Conservation (phyloP, 805 yeast species). For the Kodamaea kakaduensis region DNA sequence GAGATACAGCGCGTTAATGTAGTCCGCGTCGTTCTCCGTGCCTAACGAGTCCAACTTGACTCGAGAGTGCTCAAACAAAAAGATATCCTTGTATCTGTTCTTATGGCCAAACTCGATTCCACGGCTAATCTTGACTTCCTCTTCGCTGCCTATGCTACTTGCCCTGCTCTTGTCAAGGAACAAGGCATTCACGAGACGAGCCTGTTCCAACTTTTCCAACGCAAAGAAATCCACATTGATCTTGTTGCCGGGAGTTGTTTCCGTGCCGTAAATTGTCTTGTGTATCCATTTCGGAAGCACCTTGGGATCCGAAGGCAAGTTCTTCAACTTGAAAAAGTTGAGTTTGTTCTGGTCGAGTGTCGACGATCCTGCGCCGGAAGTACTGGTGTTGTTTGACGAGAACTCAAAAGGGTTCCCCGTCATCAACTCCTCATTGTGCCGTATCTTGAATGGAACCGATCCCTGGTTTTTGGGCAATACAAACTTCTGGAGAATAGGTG, state of each 20-base stretch:
- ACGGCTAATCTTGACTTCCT: conserved; percentile 50
- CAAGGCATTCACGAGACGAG: conserved; percentile 48
- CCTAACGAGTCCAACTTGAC: conserved; percentile 48
- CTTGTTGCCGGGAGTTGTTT: conserved; percentile 11
- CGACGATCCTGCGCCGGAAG: conserved; percentile 6
- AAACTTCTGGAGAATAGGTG: conserved; percentile 48
- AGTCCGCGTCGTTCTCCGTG: conserved; percentile 39
- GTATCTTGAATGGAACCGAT: conserved; percentile 33
- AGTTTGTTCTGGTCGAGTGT: conserved; percentile 12
- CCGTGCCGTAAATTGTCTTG: conserved; percentile 8
- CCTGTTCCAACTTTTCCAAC: conserved; percentile 67
- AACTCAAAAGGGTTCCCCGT: conserved; percentile 13
- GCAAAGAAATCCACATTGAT: conserved; percentile 47
- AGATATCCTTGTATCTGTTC: conserved; percentile 81
- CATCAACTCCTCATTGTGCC: conserved; percentile 49
- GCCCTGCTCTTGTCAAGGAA: conserved; percentile 10
- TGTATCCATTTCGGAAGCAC: conserved; percentile 39
- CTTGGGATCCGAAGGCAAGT: conserved; percentile 32
- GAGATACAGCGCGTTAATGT: conserved; percentile 85
- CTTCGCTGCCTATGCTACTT: conserved; percentile 13
- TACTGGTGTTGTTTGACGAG: conserved; percentile 5
- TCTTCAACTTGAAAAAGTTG: conserved; percentile 19
- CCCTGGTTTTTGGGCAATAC: conserved; percentile 44
- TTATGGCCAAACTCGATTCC: conserved; percentile 68
- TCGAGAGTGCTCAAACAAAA: conserved; percentile 81